Base-by-base conservation (phyloP, 768 basidiomycete species). In the Suillus paluster region DNA sequence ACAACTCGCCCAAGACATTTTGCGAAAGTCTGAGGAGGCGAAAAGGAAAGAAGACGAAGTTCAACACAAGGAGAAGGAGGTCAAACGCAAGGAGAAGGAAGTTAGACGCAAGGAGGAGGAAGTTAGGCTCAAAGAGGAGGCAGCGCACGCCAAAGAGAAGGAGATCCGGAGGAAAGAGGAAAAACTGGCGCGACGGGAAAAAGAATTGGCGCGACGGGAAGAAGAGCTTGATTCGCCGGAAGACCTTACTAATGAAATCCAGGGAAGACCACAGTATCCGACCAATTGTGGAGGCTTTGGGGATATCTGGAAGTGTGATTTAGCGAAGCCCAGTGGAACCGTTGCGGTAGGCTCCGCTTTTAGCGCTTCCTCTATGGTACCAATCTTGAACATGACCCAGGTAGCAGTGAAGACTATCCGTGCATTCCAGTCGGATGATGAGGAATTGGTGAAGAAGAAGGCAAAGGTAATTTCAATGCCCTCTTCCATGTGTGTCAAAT, bases 141-240 rank as follows among this genome's bases (percentile, higher is more conserved):
- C 66, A 21, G 50, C 68, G 2, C 65, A 53, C 52, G 64, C 45
- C 59, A 75, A 66, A 60, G 72, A 75, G 53, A 68, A 68, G 19
- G 69, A 70, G 30, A 39, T 67, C 53, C 64, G 48, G 57, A 65
- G 9, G 61, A 69, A 66, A 34, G 70, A 77, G 57, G 74, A 69
- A 23, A 70, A 73, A 30, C 62, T 70, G 17, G 66, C 36, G 23
- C 70, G 66, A 21, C 64, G 62, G 57, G 76, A 78, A 48, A 75
- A 74, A 57, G 78, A 71, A 19, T 64, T 70, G 14, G 65, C 57
- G 52, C 72, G 68, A 62, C 66, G 73, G 56, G 70, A 71, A 61
- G 65, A 70, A 54, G 75, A 75, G 12, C 17, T 30, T 50, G 5
- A 30, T 50, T 50, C 10, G 1, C 30, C 30, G 30, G 6, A 50